Base-by-base conservation (phyloP, 768 basidiomycete genomes). In the Coprinopsis strossmayeri region DNA sequence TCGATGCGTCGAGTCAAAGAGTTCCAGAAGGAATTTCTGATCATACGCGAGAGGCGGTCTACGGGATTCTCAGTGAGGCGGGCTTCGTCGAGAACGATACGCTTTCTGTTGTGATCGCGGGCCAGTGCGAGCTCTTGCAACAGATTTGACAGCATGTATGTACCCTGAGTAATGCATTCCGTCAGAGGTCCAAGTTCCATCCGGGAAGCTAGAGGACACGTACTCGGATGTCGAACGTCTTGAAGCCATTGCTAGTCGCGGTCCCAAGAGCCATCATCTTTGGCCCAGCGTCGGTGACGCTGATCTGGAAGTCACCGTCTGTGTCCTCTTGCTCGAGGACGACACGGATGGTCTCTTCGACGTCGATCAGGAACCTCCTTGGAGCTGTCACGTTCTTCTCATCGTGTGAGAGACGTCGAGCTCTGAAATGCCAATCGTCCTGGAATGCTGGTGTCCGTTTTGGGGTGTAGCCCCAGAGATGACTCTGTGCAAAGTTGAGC, bases 81-180 rank as follows among this genome's bases (percentile, higher is more conserved):
- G n/a, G 91, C 84, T 65, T 99, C 96, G 57, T 99, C 96, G n/a
- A 99, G 82, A 17, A 99, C 91, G 61, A 99, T 96, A 5, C 92
- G 87, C 68, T 95, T 95, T 49, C 93, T 77, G 54, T 87, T 86
- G 66, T 95, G 93, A 61, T 98, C 95, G 7, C 91, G 82, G 4
- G 96, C 95, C 18, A 98, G 81, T 2, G 95, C 95, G 40, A 99
- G 84, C 64, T 99, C 95, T 72, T 99, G 95, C n/a, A 99, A 76
- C 21, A 99, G 79, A 67, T 97, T 98, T 11, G 95, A 97, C 39
- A 99, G 74, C 95, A 97, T 98, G 68, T 98, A 99, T n/a, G 88
- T 97, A 34, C 96, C 95, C 87, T 94, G 61, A 21, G 21, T 5
- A n/a, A n/a, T 11, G 20, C 17, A 45, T 5, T 13, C 24, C n/a